phyloP scores from a whole-genome alignment of 305 asterid genomes.

The Galium porrigens region DNA sequence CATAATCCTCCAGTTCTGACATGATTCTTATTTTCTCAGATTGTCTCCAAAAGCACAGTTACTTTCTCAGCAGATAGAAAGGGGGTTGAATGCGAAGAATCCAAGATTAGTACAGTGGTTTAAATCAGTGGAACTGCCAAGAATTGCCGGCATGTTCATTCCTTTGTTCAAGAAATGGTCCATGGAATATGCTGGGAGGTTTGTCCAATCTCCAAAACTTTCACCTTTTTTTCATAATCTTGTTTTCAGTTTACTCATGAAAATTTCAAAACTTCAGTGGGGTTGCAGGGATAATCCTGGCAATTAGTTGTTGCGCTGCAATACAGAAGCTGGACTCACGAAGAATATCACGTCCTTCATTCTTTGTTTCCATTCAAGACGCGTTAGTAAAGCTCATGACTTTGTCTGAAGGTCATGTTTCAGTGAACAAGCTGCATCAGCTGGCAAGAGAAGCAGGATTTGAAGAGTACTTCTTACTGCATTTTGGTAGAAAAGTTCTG shows the following conservation, averaged over 20 bases:
- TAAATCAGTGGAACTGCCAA: conserved; percentile 47
- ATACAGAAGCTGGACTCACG: conserved; percentile 35
- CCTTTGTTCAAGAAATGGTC: conserved; percentile 76
- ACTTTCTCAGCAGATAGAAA: conserved; percentile 40
- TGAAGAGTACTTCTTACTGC: conserved; percentile 49
- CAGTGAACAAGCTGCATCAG: conserved; percentile 45
- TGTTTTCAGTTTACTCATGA: neutral
- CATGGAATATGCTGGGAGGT: conserved; percentile 74
- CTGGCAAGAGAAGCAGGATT: conserved; percentile 68
- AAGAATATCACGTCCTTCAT: conserved; percentile 30
- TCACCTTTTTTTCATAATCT: neutral
- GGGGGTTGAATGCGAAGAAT: conserved; percentile 32
- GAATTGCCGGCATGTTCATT: conserved; percentile 38
- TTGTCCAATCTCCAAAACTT: neutral
- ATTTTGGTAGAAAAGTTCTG: conserved; percentile 53
- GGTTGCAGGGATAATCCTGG: conserved; percentile 69
- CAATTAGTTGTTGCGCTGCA: conserved; percentile 56
- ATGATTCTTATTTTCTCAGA: conserved; percentile 25
- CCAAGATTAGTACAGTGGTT: conserved; percentile 52
- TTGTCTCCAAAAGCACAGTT: conserved; percentile 34
- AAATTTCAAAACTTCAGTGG: conserved; percentile 31
- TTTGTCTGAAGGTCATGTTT: conserved; percentile 34
- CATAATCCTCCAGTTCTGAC: neutral
- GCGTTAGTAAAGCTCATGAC: conserved; percentile 47
- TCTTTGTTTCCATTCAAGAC: conserved; percentile 29